phyloP scores from a whole-genome alignment of 2,329 filamentous ascomycete genomes.

The Claviceps maximensis region DNA sequence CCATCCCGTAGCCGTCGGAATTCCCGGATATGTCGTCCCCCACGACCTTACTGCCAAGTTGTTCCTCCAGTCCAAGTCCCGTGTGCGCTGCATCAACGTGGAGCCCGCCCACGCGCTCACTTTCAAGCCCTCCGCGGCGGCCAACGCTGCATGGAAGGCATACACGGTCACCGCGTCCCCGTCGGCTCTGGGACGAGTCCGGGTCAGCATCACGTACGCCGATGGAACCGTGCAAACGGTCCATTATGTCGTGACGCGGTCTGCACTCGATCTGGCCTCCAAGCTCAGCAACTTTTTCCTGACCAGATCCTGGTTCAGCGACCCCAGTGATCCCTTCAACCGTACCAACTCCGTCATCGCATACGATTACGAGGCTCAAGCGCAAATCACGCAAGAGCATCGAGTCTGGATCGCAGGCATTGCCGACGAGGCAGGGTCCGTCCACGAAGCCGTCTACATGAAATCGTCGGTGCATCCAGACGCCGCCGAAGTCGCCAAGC shows the following conservation, averaged over 20 bases:
- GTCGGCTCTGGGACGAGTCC: slow-evolving; percentile 34
- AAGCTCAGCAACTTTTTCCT: slow-evolving; percentile 41
- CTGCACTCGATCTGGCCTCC: slow-evolving; percentile 27
- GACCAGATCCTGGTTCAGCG: slow-evolving; percentile 36
- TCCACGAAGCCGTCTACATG: slow-evolving; percentile 39
- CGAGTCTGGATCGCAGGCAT: slow-evolving; percentile 47
- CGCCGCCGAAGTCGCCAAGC: slow-evolving; percentile 32
- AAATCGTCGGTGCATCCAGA: slow-evolving; percentile 40
- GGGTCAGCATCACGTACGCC: slow-evolving; percentile 33
- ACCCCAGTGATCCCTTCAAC: slow-evolving; percentile 38
- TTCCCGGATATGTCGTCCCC: slow-evolving; percentile 42
- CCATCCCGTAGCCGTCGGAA: slow-evolving; percentile 35
- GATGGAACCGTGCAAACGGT: slow-evolving; percentile 37
- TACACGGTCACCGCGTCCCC: slow-evolving; percentile 31
- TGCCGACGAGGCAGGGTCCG: slow-evolving; percentile 46
- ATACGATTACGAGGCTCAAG: slow-evolving; percentile 36
- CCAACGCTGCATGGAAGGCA: slow-evolving; percentile 7
- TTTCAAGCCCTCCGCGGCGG: slow-evolving; percentile 14
- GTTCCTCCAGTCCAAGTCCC: slow-evolving; percentile 27
- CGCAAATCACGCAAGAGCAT: slow-evolving; percentile 30
- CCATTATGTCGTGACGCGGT: slow-evolving; percentile 42
- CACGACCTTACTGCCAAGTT: slow-evolving; percentile 32
- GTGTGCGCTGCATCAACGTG: slow-evolving; percentile 25
- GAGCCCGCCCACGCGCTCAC: slow-evolving; percentile 25
- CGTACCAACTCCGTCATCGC: slow-evolving; percentile 42